Evolutionary conservation across 2,329 filamentous ascomycete species (phyloP).

Genomic region (Metarhizium rileyi): DNA sequence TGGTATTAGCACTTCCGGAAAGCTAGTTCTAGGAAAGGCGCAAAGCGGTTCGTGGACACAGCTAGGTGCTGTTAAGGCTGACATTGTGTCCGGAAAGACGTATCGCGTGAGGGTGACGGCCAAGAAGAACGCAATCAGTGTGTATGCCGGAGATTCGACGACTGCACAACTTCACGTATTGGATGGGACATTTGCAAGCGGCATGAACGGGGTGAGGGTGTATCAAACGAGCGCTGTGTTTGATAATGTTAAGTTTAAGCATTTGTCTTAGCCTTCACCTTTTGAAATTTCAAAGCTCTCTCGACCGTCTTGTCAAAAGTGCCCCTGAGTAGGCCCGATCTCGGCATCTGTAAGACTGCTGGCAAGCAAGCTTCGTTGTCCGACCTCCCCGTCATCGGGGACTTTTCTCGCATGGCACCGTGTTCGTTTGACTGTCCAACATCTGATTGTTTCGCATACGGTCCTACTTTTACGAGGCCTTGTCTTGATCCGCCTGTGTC

Average conservation of each 20-base stretch:
- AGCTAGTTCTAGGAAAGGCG: conserved; percentile 15
- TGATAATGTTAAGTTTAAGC: conserved; percentile 12
- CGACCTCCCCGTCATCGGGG: too few relatives aligned
- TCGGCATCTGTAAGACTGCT: too few relatives aligned
- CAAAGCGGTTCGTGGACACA: conserved; percentile 6
- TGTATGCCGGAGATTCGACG: conserved; percentile 9
- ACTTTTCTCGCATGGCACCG: too few relatives aligned
- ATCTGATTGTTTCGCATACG: too few relatives aligned
- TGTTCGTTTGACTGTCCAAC: too few relatives aligned
- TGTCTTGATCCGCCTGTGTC: too few relatives aligned
- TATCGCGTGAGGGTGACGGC: conserved; percentile 10
- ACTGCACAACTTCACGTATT: conserved; percentile 6
- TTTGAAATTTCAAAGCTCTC: too few relatives aligned
- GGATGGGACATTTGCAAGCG: conserved; percentile 8
- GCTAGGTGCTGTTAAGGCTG: conserved; percentile 5
- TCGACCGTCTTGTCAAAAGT: too few relatives aligned
- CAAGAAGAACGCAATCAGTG: conserved; percentile 6
- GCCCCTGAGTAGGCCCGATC: too few relatives aligned
- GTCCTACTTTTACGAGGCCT: too few relatives aligned
- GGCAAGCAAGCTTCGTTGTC: too few relatives aligned
- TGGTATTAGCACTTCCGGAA: conserved; percentile 17
- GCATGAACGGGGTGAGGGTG: conserved; percentile 12
- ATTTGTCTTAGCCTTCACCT: conserved; percentile 2
- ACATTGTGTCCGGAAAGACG: conserved; percentile 3
- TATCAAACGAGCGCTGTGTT: conserved; percentile 11